phyloP scores from a whole-genome alignment of 371 early-diverging fungal species.

The Mortierella sp. region DNA sequence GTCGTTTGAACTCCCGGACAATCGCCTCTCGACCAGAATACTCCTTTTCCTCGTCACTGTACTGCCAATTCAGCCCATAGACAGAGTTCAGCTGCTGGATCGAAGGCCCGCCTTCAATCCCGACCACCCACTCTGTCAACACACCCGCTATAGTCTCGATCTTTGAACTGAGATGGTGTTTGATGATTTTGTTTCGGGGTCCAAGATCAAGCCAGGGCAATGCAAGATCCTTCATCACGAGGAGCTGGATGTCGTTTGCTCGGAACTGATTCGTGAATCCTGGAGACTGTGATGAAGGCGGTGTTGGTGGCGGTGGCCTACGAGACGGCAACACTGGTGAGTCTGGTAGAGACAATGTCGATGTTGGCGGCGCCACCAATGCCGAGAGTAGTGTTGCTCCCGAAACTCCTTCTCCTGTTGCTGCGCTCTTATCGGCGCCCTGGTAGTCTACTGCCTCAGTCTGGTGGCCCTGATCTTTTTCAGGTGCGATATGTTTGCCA shows the following conservation, averaged over 20 bases:
- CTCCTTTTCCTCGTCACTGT: background rate
- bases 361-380: background rate
- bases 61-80: background rate
- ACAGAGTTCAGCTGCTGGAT: background rate
- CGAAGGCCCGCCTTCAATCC: background rate
- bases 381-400: background rate
- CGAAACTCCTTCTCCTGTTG: background rate
- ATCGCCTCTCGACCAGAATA: background rate
- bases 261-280: background rate
- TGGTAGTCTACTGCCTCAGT: background rate
- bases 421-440: background rate
- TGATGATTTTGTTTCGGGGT: background rate
- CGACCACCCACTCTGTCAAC: background rate
- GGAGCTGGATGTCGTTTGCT: background rate
- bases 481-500: background rate
- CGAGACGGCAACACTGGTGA: background rate
- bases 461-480: background rate
- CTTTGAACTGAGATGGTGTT: background rate
- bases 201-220: background rate
- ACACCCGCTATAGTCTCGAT: background rate
- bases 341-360: background rate
- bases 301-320: background rate
- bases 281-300: background rate
- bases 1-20: conserved; percentile 4
- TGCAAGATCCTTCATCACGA: background rate